These are phyloP conservation scores for Rhododendron molle DNA, from an alignment of 148 eudicot species.

Conservation along the genomic window DNA sequence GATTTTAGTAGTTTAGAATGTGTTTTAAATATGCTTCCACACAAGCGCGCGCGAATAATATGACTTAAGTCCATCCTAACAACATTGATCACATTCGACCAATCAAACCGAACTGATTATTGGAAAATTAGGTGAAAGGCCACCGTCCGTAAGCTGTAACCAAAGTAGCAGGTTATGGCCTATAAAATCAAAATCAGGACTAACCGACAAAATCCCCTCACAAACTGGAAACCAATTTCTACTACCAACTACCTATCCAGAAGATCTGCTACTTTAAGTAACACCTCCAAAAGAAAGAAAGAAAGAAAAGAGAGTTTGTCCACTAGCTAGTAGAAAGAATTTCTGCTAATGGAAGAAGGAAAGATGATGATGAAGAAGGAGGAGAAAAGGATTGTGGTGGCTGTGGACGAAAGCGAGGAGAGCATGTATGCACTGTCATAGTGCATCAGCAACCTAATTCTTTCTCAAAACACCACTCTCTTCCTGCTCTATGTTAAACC, in stretches of 20 bases:
- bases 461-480: constrained; percentile 35
- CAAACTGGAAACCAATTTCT: background rate
- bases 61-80: too few relatives aligned
- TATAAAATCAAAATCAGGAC: background rate
- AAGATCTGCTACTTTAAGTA: background rate
- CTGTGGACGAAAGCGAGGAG: constrained; percentile 82
- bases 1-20: too few relatives aligned
- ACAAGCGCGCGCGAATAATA: too few relatives aligned
- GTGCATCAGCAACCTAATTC: constrained; percentile 55
- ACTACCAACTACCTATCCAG: background rate
- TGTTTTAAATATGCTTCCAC: too few relatives aligned
- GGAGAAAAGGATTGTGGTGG: constrained; percentile 51
- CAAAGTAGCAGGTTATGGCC: background rate
- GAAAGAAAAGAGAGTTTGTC: background rate
- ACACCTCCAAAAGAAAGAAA: background rate
- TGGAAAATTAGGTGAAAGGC: too few relatives aligned
- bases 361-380: background rate
- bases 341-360: background rate
- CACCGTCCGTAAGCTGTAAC: too few relatives aligned
- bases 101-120: too few relatives aligned
- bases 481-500: constrained; percentile 79
- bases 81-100: too few relatives aligned
- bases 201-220: background rate
- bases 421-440: constrained; percentile 89
- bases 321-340: background rate